Evolutionary conservation across 352 stramenopile genomes (phyloP).

Genomic region (Elongisporangium senticosum): DNA sequence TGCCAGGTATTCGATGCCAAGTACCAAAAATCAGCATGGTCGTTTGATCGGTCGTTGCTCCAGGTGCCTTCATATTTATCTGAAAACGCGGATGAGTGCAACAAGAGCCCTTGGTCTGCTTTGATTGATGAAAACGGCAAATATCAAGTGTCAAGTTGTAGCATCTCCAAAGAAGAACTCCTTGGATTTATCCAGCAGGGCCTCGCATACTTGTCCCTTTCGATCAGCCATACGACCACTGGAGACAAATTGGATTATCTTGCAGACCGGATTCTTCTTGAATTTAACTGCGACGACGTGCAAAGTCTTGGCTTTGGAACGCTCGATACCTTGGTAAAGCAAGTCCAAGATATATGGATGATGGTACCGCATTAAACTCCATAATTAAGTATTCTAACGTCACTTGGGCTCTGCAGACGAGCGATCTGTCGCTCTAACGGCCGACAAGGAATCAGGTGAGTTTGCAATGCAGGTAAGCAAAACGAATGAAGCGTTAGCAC

Average conservation of each 20-base stretch:
- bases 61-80: neutral
- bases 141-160: neutral
- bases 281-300: neutral
- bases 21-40: neutral
- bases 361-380: constrained; percentile 2
- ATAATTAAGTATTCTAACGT: constrained; percentile 38
- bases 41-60: neutral
- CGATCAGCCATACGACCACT: neutral
- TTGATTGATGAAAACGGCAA: neutral
- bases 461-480: constrained; percentile 25
- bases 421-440: neutral
- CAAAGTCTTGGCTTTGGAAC: constrained; percentile 2
- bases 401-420: constrained; percentile 7
- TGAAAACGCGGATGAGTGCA: neutral
- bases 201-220: neutral
- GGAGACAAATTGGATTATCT: neutral
- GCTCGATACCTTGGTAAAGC: constrained; percentile 8
- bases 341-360: constrained; percentile 6
- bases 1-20: neutral
- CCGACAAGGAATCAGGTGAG: constrained; percentile 34
- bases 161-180: neutral
- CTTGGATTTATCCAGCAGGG: neutral
- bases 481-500: constrained; percentile 35
- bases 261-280: neutral
- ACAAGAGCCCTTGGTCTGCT: neutral